Evolutionary conservation across 2,329 filamentous ascomycete species (phyloP), one percentile per base, ranked within the genome.

Genomic region (Incumbomyces delicatus): DNA sequence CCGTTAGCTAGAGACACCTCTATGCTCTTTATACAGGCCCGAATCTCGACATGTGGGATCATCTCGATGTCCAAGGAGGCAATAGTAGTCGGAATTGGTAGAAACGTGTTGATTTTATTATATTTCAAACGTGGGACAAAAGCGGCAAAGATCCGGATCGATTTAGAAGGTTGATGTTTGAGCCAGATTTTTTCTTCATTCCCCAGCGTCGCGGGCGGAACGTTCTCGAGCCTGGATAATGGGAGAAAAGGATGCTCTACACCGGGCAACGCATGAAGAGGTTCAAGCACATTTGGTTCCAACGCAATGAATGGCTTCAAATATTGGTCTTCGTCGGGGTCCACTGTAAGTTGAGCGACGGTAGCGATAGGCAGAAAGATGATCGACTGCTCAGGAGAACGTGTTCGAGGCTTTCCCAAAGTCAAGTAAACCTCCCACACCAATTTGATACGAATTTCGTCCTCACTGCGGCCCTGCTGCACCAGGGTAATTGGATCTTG

Each of bases 231-330:
- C 40, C 75, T 66, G 36, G 74, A 72, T 18, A 76, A 74, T n/a
- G 76, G 75, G 10, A 81, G 67, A 49, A 73, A 74, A 18, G 76
- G 73, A 37, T 71, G 63, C 22, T 66, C 58, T 27, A 74, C 60
- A 2, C 66, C 63, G 36, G 72, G 71, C 50, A 75, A 72, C 37
- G 64, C 66, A 17, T 71, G 67, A 43, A 80, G 69, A 3, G 77
- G 66, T 52, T 78, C 72, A 8, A 81, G 65, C 13, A 81, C 66
- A 50, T 80, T 81, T 8, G 71, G 63, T 1, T 77, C 74, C n/a
- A 74, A 66, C 5, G 76, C 74, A n/a, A 75, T 64, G 38, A 71
- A 65, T 40, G 73, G 71, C 13, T 72, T 69, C 6, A 80, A 65
- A 53, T 77, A 76, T 40, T 73, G 69, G 51, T 75, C 70, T 30